Evolutionary conservation across 2,329 filamentous ascomycete genomes (phyloP).

Genomic region (Penicillium sp.): DNA sequence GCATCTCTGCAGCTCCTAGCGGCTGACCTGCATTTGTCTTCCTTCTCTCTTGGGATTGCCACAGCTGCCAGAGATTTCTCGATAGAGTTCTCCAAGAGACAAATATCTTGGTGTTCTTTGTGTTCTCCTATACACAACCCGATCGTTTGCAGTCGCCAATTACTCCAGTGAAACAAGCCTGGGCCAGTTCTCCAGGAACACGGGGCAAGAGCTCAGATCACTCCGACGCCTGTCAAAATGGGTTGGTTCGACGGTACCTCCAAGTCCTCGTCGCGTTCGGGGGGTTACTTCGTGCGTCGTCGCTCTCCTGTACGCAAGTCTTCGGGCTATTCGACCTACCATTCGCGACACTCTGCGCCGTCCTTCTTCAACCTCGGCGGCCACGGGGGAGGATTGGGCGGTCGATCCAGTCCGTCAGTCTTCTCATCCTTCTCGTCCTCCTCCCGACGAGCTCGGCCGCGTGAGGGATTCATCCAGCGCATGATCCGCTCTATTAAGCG

Average conservation of each 20-base stretch:
- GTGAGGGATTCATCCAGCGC: conserved; percentile 72
- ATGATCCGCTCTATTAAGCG: conserved; percentile 73
- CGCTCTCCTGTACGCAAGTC: conserved; percentile 38
- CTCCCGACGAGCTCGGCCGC: conserved; percentile 75
- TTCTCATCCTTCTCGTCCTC: conserved; percentile 62
- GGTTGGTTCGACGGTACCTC: conserved; percentile 46
- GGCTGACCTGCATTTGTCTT: conserved; percentile 23
- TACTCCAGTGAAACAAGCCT: not conserved
- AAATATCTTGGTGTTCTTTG: not conserved
- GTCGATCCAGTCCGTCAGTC: conserved; percentile 45
- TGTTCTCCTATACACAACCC: not conserved
- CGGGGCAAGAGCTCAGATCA: not conserved
- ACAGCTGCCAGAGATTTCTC: conserved; percentile 9
- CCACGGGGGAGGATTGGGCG: conserved; percentile 25
- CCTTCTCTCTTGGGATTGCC: conserved; percentile 16
- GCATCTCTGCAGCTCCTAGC: conserved; percentile 22
- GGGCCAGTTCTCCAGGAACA: not conserved
- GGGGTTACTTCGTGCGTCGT: conserved; percentile 27
- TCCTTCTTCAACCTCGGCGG: conserved; percentile 49
- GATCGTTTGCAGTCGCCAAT: not conserved
- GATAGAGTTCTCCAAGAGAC: not conserved
- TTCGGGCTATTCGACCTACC: conserved; percentile 37
- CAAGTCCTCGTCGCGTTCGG: conserved; percentile 30
- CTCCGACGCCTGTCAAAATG: conserved; percentile 30
- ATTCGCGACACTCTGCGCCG: conserved; percentile 40